These are phyloP conservation scores for Solanum sitiens DNA, from an alignment of 257 asterid genomes.

Conservation along the genomic window DNA sequence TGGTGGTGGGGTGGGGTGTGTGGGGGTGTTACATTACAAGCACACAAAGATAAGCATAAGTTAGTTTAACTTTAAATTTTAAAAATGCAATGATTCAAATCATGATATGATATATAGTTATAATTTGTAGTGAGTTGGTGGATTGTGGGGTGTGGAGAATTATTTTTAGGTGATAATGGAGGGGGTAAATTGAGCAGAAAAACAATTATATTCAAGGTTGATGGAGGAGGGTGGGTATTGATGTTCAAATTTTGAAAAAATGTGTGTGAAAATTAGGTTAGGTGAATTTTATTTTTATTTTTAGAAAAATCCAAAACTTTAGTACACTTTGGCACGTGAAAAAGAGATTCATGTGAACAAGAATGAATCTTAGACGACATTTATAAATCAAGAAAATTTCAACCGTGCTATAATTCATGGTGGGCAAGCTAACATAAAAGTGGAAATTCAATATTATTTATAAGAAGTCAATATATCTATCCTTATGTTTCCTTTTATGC, in stretches of 20 bases:
- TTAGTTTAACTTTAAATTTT: conserved; percentile 13
- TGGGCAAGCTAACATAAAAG: not conserved
- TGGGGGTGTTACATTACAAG: not conserved
- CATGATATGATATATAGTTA: not conserved
- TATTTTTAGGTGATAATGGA: not conserved
- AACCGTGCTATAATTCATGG: not conserved
- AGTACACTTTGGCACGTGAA: conserved; percentile 26
- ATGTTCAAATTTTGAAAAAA: conserved; percentile 64
- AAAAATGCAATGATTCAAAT: conserved; percentile 29
- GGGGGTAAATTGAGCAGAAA: not conserved
- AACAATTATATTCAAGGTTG: not conserved
- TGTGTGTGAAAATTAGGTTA: conserved; percentile 12
- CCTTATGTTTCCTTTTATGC: not conserved
- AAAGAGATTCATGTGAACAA: not conserved
- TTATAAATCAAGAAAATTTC: not conserved
- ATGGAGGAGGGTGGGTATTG: not conserved
- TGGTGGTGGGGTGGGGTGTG: not conserved
- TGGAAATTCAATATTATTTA: not conserved
- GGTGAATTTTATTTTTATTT: conserved; percentile 10
- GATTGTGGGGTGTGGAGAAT: not conserved
- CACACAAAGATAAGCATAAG: not conserved
- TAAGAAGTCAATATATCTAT: not conserved
- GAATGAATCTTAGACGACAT: not conserved
- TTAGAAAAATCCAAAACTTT: conserved; percentile 17
- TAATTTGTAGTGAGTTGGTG: not conserved